Evolutionary conservation across 2,329 filamentous ascomycete species (phyloP), one percentile per base, ranked within the genome.

Genomic region (Verticillium nubilum): DNA sequence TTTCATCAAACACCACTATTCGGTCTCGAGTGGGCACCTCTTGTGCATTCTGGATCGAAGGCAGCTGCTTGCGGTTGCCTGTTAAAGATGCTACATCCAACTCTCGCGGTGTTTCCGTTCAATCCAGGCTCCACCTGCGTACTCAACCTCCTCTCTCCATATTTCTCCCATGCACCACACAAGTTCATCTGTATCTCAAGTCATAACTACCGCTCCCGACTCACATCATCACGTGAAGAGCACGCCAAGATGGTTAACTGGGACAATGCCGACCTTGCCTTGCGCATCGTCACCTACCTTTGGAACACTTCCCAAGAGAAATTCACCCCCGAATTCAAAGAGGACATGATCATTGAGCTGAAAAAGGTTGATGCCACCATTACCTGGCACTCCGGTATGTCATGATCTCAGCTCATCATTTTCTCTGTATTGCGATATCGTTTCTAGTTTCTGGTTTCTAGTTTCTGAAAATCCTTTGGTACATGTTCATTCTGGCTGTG

Each of bases 311-410:
- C 68, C 15, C 66, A 68, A 35, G 67, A 65, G 9, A 66, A 60
- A 13, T 67, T 78, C 59, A 66, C 61, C 15, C 54, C 67, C 15
- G 61, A 68, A 27, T 62, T 68, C 33, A 72, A 71, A 56, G 66
- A 68, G 0, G 65, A 65, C 1, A 65, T 80, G 55, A 67, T 71
- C 53, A 61, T 61, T 7, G 70, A 69, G n/a, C 67, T 79, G 58
- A 63, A 67, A n/a, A 50, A 62, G 13, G 64, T 63, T 5, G 71
- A 75, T 7, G 67, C 73, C 56, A 60, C 62, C 5, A 73, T 75
- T n/a, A 75, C 73, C 3, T 80, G 77, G 75, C 68, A 1, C 70
- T 80, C 56, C 76, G 78, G 79, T 80, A 72, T 52, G 75, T 69
- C 12, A 19, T 50, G 58, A 33, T 50, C 47, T 58, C 33, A 57